Evolutionary conservation across 164 flowering plant genomes (phyloP), one percentile per base, ranked within the genome.

Genomic region (Nymphaea thermarum): DNA sequence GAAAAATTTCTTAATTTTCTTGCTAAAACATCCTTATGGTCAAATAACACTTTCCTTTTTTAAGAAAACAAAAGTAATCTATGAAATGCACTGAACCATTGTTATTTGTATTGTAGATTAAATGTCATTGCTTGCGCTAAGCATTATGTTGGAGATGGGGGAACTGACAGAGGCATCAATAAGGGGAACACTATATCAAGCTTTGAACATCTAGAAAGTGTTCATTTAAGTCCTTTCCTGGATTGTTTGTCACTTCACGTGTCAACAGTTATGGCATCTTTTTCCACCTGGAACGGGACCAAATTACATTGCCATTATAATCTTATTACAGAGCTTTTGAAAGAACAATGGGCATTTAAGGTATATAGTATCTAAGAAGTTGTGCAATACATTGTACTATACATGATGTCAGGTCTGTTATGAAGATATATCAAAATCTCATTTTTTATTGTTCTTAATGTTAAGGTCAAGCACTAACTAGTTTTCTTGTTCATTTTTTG

Each of bases 111-210:
- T 66, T 71, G 62, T 79, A 87, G 90, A 73, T 79, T 79, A 65
- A 85, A 82, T 71, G 87, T 86, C 53, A 65, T 83, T 69, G 85
- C 88, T 2, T 85, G 90, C 75, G 88, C 88, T 55, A 87, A 87
- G 78, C 93, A 87, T 81, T 86, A 82, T 76, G 83, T 85, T 59
- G 91, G 89, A 72, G 98, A 93, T 75, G 96, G 98, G 17, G 98
- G 95, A 36, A 90, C 98, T 43, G 71, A 83, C 0, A 73, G 75
- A 74, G 98, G 96, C 68, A 66, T 72, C 73, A 93, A 90, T 72
- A 96, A 90, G 71, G 95, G 93, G 43, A 79, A 90, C 73, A 79
- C 92, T 4, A 67, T 83, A 18, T 10, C 66, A 51, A 77, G 90
- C 63, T 90, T 79, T 65, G 80, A 81, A 44, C 86, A 84, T 42